Evolutionary conservation across 495 filamentous ascomycete species (phyloP), one percentile per base, ranked within the genome.

Genomic region (Tuber indicum): DNA sequence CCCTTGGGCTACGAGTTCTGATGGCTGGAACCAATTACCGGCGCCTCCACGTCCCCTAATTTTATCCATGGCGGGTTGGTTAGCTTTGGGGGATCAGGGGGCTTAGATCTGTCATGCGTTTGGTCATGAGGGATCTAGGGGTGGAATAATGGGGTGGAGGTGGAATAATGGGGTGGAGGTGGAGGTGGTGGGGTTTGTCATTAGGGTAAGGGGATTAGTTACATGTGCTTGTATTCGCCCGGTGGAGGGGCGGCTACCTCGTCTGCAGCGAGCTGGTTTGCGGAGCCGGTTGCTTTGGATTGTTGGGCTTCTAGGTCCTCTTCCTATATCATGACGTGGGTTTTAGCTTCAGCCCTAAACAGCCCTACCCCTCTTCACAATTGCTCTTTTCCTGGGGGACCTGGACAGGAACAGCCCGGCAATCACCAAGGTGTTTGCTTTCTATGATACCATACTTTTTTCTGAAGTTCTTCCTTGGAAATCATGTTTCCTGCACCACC

Each of bases 401-500:
- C n/a, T 66, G 26, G 26, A 3, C 5, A 0, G 32, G 58, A 32
- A 32, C 12, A 66, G 58, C n/a, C 58, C 58, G n/a, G 12, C 16
- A 26, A 66, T 66, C 10, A 32, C n/a, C 58, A 32, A 66, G 26
- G 26, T 66, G 26, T 52, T 73, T 75, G 36, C 72, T 10, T 41
- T 23, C 75, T 80, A 32, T 32, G 32, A 32, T 32, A 74, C 72
- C 26, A 73, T 78, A 82, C 81, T 76, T 82, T 83, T 72, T 79
- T 83, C 43, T 75, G 74, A 58, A 83, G 73, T 70, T 83, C 81
- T 49, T 81, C 79, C 66, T 74, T 71, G 44, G 81, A 77, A 49
- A 83, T 74, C 73, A 73, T 83, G 71, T 83, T 83, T 47, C 82
- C 82, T 45, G 81, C 82, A 47, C 82, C 82, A 66, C 82, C 82